These are phyloP conservation scores for Pleurotus giganteus DNA, from an alignment of 768 basidiomycete genomes.

Conservation along the genomic window DNA sequence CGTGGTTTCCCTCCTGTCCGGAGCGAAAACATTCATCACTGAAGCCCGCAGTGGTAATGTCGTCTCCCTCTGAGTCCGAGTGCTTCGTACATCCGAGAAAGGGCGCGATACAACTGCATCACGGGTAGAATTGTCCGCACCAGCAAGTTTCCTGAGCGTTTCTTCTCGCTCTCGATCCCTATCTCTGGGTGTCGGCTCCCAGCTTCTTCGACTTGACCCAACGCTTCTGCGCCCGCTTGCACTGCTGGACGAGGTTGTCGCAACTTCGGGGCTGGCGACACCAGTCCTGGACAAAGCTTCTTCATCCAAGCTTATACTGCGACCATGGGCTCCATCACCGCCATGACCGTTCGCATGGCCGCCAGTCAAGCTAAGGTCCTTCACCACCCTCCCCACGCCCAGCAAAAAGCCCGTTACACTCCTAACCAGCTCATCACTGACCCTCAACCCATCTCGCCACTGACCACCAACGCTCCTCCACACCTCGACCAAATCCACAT, in stretches of 20 bases:
- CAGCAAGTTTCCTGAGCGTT: constrained; percentile 31
- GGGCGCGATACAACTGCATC: background rate
- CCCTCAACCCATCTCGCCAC: constrained; percentile 66
- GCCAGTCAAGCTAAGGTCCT: constrained; percentile 40
- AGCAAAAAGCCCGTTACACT: constrained; percentile 74
- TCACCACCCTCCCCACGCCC: constrained; percentile 68
- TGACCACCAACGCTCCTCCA: constrained; percentile 73
- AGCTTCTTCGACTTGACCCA: constrained; percentile 28
- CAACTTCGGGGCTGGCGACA: constrained; percentile 28
- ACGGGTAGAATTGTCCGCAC: constrained; percentile 3
- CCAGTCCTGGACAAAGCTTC: constrained; percentile 32
- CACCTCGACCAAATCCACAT: constrained; percentile 46
- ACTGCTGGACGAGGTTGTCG: constrained; percentile 21
- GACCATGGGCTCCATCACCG: constrained; percentile 38
- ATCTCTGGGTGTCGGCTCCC: constrained; percentile 34
- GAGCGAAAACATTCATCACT: background rate
- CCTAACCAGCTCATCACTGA: constrained; percentile 78
- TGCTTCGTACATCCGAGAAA: background rate
- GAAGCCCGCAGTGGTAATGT: background rate
- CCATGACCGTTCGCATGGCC: constrained; percentile 24
- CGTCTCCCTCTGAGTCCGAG: background rate
- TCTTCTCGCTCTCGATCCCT: constrained; percentile 55
- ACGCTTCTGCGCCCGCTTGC: constrained; percentile 23
- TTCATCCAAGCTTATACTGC: constrained; percentile 56
- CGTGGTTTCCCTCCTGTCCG: background rate